Evolutionary conservation across 2,329 filamentous ascomycete species (phyloP).

Genomic region (Zasmidium cellare): DNA sequence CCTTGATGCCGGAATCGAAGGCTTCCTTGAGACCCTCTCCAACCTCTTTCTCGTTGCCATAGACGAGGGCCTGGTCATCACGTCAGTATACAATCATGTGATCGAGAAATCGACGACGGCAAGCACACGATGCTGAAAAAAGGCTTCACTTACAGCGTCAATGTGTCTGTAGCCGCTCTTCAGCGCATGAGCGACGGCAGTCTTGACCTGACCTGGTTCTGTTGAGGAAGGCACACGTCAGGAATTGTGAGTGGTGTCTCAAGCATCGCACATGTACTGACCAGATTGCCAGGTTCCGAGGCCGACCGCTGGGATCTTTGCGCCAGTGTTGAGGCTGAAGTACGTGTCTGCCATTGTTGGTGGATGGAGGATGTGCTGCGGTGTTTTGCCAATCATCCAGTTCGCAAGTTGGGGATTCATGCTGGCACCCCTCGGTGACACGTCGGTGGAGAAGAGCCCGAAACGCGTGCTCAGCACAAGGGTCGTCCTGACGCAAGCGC

Average conservation of each 20-base stretch:
- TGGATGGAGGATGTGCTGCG: slow-evolving; percentile 29
- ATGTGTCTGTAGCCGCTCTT: slow-evolving; percentile 56
- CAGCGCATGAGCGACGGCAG: slow-evolving; percentile 49
- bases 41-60: slow-evolving; percentile 80
- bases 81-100: background rate
- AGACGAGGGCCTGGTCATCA: slow-evolving; percentile 61
- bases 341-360: slow-evolving; percentile 27
- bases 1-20: slow-evolving; percentile 64
- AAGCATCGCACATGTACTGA: background rate
- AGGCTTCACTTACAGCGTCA: slow-evolving; percentile 51
- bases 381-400: slow-evolving; percentile 31
- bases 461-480: slow-evolving; percentile 4
- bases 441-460: slow-evolving; percentile 3
- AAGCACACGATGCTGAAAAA: background rate
- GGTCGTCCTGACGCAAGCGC: background rate
- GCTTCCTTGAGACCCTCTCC: slow-evolving; percentile 75
- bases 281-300: slow-evolving; percentile 41
- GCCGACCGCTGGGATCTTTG: slow-evolving; percentile 40
- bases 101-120: background rate
- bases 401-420: slow-evolving; percentile 35
- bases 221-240: background rate
- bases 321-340: slow-evolving; percentile 40
- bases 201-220: slow-evolving; percentile 48
- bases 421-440: background rate
- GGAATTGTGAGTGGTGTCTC: background rate